Base-by-base conservation (phyloP, 1,139 yeast genomes). In the Suhomyces chickasaworum region DNA sequence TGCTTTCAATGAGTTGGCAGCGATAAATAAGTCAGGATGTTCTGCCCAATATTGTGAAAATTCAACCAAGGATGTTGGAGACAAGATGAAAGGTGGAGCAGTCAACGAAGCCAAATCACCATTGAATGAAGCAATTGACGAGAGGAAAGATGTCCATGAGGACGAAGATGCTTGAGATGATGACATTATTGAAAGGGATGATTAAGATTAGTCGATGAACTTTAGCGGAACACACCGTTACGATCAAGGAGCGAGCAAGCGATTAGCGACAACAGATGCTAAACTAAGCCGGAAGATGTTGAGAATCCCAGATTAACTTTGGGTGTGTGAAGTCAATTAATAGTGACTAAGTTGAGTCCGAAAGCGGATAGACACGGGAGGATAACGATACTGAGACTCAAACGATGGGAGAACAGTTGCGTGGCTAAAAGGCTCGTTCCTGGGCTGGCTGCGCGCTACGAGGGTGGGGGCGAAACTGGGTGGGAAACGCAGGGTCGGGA, bases 31-130 rank as follows among this genome's bases (percentile, higher is more conserved):
- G 55, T 89, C 91, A 13, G 93, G 90, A 63, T 88, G 93, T 65
- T 90, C 97, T 41, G 91, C 86, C 95, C 95, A 86, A 64, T 89
- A 93, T 65, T 89, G 93, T 15, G 97, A 86, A 68, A 88, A 93
- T 69, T 93, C 99, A 23, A 83, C 82, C 58, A 89, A 76, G 3
- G 98, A 91, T 7, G 88, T 86, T 21, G 97, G 91, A 8, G 97
- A 89, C 52, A 93, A 76, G 57, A 93, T 93, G 69, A 93, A 93
- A n/a, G 99, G 97, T 22, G 99, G 99, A 2, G 99, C 99, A 1
- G 99, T 90, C 61, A 93, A 73, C 2, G 96, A 84, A 15, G 97
- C 88, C 55, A 93, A 73, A 64, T 93, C 99, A 35, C 99, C 99
- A 57, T 91, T 90, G 69, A 89, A 93, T 12, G 95, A 83, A 34